Percentiles rank a stretch among this genome's conserved stretches.
Evolutionary conservation across 257 asterid species (phyloP).

Genomic region (Penstemon barbatus): DNA sequence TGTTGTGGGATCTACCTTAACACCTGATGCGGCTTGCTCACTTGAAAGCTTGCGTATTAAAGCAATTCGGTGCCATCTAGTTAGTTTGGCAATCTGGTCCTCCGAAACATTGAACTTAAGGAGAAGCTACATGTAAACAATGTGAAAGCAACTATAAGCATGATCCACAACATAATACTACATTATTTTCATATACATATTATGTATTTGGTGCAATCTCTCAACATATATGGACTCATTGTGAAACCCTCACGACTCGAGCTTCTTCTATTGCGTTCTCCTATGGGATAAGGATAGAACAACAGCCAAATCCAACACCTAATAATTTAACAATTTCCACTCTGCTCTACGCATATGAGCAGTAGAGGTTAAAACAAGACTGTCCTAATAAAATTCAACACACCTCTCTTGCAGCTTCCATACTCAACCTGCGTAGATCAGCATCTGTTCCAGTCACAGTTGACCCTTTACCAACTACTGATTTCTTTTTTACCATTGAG

Average conservation of each 20-base stretch:
- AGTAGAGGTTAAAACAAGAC: neutral
- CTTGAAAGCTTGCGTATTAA: constrained; percentile 95
- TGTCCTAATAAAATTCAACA: constrained; percentile 31
- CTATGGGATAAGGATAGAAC: neutral
- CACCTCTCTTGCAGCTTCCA: constrained; percentile 99
- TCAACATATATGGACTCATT: constrained; percentile 6
- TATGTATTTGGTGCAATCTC: constrained; percentile 4
- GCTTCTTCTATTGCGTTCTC: no score
- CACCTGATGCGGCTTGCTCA: constrained; percentile 98
- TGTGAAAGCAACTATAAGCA: constrained; percentile 24
- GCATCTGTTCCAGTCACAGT: constrained; percentile 99
- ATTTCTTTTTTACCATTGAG: constrained; percentile 73
- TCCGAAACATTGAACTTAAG: constrained; percentile 93
- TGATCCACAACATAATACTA: constrained; percentile 13
- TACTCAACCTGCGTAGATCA: constrained; percentile 96
- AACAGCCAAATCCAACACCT: constrained; percentile 7
- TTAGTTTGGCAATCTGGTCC: constrained; percentile 80
- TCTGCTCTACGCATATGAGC: constrained; percentile 8
- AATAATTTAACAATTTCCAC: neutral
- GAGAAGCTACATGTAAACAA: constrained; percentile 65
- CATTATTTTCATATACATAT: neutral
- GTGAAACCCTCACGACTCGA: neutral
- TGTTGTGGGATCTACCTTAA: constrained; percentile 90
- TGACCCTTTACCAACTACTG: constrained; percentile 81
- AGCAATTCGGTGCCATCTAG: constrained; percentile 99